Conservation (phyloP, 306 rosid genomes). For the Dalbergia oliveri region DNA sequence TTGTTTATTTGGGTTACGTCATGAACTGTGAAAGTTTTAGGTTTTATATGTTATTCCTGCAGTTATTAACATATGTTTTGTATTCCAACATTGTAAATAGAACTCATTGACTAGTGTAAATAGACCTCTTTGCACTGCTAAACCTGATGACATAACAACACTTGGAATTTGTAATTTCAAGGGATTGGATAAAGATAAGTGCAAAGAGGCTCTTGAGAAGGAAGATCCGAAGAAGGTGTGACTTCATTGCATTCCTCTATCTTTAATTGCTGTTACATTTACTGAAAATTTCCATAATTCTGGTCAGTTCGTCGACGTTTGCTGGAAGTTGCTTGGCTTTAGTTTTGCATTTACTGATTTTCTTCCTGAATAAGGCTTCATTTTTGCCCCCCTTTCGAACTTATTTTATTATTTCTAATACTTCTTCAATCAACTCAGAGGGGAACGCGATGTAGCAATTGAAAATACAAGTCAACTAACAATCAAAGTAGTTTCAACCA, state of each 20-base stretch:
- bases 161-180: conserved; percentile 20
- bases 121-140: not conserved
- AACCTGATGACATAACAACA: not conserved
- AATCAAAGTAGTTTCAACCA: too few species aligned
- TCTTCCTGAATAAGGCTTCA: not conserved
- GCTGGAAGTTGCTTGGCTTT: not conserved
- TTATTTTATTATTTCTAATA: not conserved
- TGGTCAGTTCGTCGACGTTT: not conserved
- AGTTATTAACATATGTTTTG: not conserved
- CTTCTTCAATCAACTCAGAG: not conserved
- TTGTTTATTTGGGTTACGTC: not conserved
- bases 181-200: conserved; percentile 87
- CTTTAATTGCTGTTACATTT: not conserved
- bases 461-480: too few species aligned
- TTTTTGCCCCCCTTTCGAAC: not conserved
- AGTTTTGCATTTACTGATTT: not conserved
- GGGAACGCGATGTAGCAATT: too few species aligned
- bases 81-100: not conserved
- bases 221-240: conserved; percentile 79
- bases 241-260: not conserved
- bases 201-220: conserved; percentile 73
- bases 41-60: not conserved
- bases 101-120: not conserved
- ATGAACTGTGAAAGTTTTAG: not conserved
- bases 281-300: not conserved